phyloP scores from a whole-genome alignment of 163 green algal genomes.

The Scenedesmus sp. region DNA sequence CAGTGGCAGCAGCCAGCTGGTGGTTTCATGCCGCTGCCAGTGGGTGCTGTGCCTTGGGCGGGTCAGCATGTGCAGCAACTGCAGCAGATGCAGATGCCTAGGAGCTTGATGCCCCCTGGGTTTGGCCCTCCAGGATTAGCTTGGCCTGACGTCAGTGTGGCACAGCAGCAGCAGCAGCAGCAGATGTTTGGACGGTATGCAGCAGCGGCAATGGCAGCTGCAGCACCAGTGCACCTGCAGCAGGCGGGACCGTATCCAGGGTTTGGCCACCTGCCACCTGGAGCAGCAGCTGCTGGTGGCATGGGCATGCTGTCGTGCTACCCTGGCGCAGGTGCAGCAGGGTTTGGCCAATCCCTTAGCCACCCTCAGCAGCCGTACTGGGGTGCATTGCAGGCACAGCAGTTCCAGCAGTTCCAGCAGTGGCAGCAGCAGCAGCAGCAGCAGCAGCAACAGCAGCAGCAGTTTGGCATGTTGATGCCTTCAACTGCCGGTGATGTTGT shows the following conservation, averaged over 20 bases:
- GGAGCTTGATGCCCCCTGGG: background rate
- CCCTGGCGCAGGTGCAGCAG: background rate
- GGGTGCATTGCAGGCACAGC: conserved; percentile 21
- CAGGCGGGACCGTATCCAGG: background rate
- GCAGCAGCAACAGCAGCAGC: conserved; percentile 45
- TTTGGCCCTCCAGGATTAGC: background rate
- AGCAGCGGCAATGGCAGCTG: conserved; percentile 30
- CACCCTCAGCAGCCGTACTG: conserved; percentile 15
- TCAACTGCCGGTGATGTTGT: background rate
- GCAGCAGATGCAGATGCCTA: background rate
- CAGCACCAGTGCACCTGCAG: conserved; percentile 14
- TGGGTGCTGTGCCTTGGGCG: background rate
- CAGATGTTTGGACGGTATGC: conserved; percentile 26
- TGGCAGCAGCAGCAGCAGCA: too few species aligned
- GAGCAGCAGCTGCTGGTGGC: background rate
- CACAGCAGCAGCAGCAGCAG: background rate
- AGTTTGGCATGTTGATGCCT: background rate
- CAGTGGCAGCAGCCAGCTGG: conserved; percentile 9
- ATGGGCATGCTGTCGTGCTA: background rate
- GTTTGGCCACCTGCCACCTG: background rate
- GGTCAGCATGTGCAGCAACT: background rate
- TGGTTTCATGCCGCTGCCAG: background rate
- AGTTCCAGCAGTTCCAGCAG: conserved; percentile 26
- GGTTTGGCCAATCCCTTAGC: background rate
- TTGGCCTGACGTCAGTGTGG: background rate